These are phyloP conservation scores for Berkeleyomyces rouxiae DNA, from an alignment of 2,329 filamentous ascomycete species.

Conservation along the genomic window DNA sequence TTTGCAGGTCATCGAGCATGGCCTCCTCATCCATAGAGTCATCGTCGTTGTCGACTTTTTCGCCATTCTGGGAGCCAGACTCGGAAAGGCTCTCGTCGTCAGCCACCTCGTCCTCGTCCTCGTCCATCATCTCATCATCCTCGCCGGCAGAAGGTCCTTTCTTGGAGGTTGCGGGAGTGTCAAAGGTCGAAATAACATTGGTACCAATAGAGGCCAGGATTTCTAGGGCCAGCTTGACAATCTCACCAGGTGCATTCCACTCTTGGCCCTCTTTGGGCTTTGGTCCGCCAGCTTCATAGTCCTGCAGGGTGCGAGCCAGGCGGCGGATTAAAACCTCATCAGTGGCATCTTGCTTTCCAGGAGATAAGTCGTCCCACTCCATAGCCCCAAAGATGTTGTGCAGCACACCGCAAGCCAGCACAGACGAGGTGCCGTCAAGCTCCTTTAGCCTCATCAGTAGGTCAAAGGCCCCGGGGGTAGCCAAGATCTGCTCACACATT, in stretches of 20 bases:
- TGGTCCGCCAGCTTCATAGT: constrained; percentile 13
- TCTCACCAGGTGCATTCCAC: constrained; percentile 28
- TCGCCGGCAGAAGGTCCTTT: constrained; percentile 21
- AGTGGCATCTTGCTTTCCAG: constrained; percentile 30
- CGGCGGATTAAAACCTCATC: constrained; percentile 34
- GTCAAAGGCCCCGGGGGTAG: constrained; percentile 33
- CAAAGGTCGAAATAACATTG: constrained; percentile 34
- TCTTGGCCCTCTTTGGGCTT: constrained; percentile 11
- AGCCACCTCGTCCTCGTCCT: constrained; percentile 22
- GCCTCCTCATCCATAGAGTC: constrained; percentile 41
- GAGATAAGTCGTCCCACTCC: constrained; percentile 35
- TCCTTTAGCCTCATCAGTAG: constrained; percentile 32
- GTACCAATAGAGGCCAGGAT: constrained; percentile 49
- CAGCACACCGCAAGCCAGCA: constrained; percentile 42
- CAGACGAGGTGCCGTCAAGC: constrained; percentile 30
- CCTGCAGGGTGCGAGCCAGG: constrained; percentile 26
- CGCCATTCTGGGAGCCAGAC: constrained; percentile 21
- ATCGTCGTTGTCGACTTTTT: constrained; percentile 25
- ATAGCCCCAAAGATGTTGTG: constrained; percentile 44
- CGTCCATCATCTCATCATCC: constrained; percentile 20
- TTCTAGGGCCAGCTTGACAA: constrained; percentile 40
- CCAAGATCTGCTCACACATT: constrained; percentile 36
- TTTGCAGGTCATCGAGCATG: constrained; percentile 47
- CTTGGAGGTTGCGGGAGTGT: constrained; percentile 14
- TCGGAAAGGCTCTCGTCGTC: constrained; percentile 23